Evolutionary conservation across 2,329 filamentous ascomycete genomes (phyloP).

Genomic region (Biscogniauxia sp.): DNA sequence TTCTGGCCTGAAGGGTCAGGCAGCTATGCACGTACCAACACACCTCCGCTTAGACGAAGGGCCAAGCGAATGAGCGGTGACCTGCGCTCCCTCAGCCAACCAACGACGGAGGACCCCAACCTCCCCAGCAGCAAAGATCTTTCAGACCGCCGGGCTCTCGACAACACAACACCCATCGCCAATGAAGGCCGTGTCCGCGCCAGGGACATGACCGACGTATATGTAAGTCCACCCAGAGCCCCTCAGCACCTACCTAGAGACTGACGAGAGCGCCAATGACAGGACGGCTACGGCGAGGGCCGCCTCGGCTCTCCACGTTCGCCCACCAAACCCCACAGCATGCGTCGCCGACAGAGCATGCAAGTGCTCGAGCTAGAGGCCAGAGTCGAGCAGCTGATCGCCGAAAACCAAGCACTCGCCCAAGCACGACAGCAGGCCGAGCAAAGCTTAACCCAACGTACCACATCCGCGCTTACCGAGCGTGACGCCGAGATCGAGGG

Average conservation of each 20-base stretch:
- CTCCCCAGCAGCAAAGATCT: constrained; percentile 41
- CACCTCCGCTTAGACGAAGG: constrained; percentile 68
- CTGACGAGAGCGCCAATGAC: constrained; percentile 24
- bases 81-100: constrained; percentile 66
- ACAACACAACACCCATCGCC: constrained; percentile 64
- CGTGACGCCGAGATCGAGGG: constrained; percentile 84
- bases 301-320: constrained; percentile 83
- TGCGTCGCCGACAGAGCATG: constrained; percentile 97
- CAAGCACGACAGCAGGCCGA: constrained; percentile 55
- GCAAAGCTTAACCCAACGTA: constrained; percentile 60
- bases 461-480: constrained; percentile 70
- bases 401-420: constrained; percentile 64
- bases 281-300: constrained; percentile 94
- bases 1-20: constrained; percentile 64
- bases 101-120: constrained; percentile 36
- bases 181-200: constrained; percentile 84
- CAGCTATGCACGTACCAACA: constrained; percentile 51
- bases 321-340: constrained; percentile 89
- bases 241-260: constrained; percentile 16
- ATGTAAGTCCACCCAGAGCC: constrained; percentile 62
- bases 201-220: constrained; percentile 89
- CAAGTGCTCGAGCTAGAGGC: constrained; percentile 90
- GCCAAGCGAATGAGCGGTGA: constrained; percentile 72
- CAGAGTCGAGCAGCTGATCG: constrained; percentile 76
- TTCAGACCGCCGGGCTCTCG: constrained; percentile 26